Conservation (phyloP, 108 stramenopile species). For the Phaeodactylum tricornutum region DNA sequence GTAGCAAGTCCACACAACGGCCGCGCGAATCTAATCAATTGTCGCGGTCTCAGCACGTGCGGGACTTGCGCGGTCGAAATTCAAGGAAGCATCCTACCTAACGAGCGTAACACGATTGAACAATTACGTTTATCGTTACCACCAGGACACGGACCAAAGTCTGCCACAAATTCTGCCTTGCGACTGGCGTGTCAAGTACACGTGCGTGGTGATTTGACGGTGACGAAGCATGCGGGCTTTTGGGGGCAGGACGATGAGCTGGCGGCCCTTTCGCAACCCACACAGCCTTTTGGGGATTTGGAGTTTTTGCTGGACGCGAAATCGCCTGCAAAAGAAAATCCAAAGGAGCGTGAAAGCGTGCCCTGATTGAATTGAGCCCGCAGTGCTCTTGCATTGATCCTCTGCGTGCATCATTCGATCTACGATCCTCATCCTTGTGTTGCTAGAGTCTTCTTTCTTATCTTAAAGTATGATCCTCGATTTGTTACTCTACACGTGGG, state of each 20-base stretch:
- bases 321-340: no score
- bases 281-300: constrained; percentile 43
- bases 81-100: constrained; percentile 17
- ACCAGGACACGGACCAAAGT: constrained; percentile 30
- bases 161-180: constrained; percentile 12
- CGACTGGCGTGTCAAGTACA: constrained; percentile 56
- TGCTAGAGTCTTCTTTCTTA: no score
- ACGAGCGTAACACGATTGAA: constrained; percentile 28
- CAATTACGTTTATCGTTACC: constrained; percentile 38
- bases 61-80: constrained; percentile 66
- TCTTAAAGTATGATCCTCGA: no score
- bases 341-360: no score
- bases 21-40: constrained; percentile 44
- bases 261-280: constrained; percentile 2
- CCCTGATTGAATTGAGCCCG: no score
- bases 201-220: constrained; percentile 28
- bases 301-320: constrained; percentile 46
- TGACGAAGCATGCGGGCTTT: constrained; percentile 47
- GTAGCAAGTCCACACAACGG: constrained; percentile 49
- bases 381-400: no score
- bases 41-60: constrained; percentile 58
- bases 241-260: constrained; percentile 39
- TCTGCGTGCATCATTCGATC: no score
- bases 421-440: no score
- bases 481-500: no score